These are phyloP conservation scores for Linanthus parryae DNA, from an alignment of 148 eudicot species.

Conservation along the genomic window DNA sequence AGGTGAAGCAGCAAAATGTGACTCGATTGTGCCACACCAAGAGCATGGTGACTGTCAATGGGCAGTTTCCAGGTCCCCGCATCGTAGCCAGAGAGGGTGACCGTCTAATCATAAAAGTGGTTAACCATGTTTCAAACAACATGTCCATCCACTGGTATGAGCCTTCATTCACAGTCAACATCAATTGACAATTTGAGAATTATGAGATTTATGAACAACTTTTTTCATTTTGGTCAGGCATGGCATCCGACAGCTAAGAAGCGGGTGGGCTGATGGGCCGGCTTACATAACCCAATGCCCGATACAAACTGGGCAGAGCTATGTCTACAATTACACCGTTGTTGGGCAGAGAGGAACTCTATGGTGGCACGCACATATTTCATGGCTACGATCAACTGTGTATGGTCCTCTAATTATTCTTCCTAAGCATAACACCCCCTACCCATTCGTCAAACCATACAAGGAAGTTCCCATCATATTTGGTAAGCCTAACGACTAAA, in stretches of 20 bases:
- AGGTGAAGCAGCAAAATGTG: slow-evolving; percentile 36
- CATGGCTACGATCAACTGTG: slow-evolving; percentile 53
- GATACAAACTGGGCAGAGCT: slow-evolving; percentile 41
- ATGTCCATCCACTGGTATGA: slow-evolving; percentile 43
- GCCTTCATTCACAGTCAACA: not conserved
- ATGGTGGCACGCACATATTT: slow-evolving; percentile 52
- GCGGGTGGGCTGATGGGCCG: slow-evolving; percentile 63
- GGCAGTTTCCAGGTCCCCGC: slow-evolving; percentile 42
- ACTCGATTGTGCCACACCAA: slow-evolving; percentile 40
- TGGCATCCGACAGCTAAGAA: slow-evolving; percentile 43
- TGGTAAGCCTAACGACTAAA: no score
- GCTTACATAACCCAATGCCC: slow-evolving; percentile 54
- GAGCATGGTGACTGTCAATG: slow-evolving; percentile 40
- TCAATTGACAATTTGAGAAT: not conserved
- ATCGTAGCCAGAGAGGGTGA: slow-evolving; percentile 43
- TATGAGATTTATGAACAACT: no score
- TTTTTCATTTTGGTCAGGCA: slow-evolving; percentile 26
- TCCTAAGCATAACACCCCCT: slow-evolving; percentile 36
- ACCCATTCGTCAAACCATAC: slow-evolving; percentile 41
- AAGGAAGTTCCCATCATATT: slow-evolving; percentile 40
- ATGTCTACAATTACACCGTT: slow-evolving; percentile 45
- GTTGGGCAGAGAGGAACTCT: slow-evolving; percentile 55
- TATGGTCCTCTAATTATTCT: slow-evolving; percentile 47
- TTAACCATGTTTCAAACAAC: slow-evolving; percentile 35
- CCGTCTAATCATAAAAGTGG: slow-evolving; percentile 28